Conservation (phyloP, 495 filamentous ascomycete genomes). For the Podospora sp. region DNA sequence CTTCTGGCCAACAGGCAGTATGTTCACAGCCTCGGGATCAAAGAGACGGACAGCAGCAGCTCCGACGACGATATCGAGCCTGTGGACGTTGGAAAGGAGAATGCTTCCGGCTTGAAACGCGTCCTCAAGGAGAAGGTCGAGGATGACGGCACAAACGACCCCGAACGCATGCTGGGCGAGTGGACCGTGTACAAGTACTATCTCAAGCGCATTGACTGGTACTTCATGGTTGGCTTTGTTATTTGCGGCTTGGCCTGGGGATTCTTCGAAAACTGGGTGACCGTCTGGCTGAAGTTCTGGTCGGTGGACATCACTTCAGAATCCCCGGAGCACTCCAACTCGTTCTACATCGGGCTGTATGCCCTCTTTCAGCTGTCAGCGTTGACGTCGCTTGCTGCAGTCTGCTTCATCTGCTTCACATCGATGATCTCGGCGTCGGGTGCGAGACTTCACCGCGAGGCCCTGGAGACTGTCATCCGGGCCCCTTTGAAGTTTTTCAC, state of each 20-base stretch:
- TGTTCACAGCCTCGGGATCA: conserved; percentile 24
- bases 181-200: conserved; percentile 30
- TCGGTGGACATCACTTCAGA: conserved; percentile 24
- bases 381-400: conserved; percentile 19
- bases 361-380: conserved; percentile 28
- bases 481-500: conserved; percentile 34
- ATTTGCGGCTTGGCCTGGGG: conserved; percentile 20
- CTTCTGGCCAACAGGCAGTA: conserved; percentile 31
- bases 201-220: conserved; percentile 20
- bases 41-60: conserved; percentile 2
- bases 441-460: conserved; percentile 25
- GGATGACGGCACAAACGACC: not conserved
- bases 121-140: not conserved
- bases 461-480: conserved; percentile 28
- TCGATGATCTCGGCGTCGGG: conserved; percentile 26
- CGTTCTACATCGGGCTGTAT: conserved; percentile 31
- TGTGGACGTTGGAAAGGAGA: not conserved
- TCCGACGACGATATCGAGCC: conserved; percentile 4
- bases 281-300: conserved; percentile 36
- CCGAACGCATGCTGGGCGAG: conserved; percentile 26
- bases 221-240: conserved; percentile 7
- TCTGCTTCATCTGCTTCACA: conserved; percentile 21
- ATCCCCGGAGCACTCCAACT: conserved; percentile 25
- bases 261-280: conserved; percentile 27
- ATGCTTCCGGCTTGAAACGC: not conserved